Conservation (phyloP, 192 early-diverging fungal genomes). For the Coemansia sp. region DNA sequence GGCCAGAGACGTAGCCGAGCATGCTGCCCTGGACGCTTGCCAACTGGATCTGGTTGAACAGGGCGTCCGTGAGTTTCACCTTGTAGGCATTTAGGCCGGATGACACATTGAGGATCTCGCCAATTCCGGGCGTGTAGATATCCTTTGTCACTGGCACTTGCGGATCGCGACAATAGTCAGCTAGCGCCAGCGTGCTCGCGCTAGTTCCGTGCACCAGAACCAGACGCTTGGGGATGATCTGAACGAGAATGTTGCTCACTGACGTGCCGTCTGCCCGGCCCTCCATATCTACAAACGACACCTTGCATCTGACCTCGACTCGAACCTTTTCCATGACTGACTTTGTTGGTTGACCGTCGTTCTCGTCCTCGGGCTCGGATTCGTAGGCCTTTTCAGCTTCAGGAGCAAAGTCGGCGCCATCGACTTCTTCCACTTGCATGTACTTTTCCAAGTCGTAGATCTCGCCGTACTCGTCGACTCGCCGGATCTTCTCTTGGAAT, state of each 20-base stretch:
- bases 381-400: constrained; percentile 39
- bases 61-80: constrained; percentile 84
- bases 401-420: constrained; percentile 27
- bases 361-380: constrained; percentile 22
- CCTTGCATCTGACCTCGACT: constrained; percentile 66
- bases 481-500: constrained; percentile 71
- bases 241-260: constrained; percentile 75
- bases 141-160: constrained; percentile 75
- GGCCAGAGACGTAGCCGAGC: constrained; percentile 62
- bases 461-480: constrained; percentile 92
- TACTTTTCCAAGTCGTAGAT: constrained; percentile 66
- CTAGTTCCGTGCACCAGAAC: constrained; percentile 83
- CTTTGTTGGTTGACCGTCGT: constrained; percentile 68
- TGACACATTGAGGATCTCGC: constrained; percentile 86
- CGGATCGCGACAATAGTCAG: constrained; percentile 58
- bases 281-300: constrained; percentile 89
- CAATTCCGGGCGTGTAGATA: constrained; percentile 74
- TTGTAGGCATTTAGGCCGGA: constrained; percentile 84
- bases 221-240: constrained; percentile 43
- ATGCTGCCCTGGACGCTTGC: constrained; percentile 58
- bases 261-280: constrained; percentile 86
- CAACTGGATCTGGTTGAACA: constrained; percentile 64
- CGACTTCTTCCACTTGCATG: constrained; percentile 36
- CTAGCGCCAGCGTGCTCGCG: constrained; percentile 66
- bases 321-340: constrained; percentile 60